Evolutionary conservation across 305 asterid genomes (phyloP).

Genomic region (Petunia hybrid): DNA sequence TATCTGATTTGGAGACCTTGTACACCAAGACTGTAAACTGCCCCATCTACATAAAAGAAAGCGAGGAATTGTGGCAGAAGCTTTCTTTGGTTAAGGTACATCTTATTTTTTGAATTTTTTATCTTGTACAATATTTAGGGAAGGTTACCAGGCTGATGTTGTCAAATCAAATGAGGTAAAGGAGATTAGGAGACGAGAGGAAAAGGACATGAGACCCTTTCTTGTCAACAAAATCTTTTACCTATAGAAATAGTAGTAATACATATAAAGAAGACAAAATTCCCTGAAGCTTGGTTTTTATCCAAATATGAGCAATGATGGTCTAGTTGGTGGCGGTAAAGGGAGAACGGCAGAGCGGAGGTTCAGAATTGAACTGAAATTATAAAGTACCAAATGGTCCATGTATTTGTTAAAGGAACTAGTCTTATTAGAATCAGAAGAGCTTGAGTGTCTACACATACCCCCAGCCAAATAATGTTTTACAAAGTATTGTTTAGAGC

Average conservation of each 20-base stretch:
- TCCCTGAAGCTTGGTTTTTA: constrained; percentile 20
- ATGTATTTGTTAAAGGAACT: no score
- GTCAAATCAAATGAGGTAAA: neutral
- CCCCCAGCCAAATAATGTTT: no score
- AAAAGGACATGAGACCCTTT: neutral
- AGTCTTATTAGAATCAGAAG: no score
- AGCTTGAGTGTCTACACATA: no score
- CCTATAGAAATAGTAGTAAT: neutral
- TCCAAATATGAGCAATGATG: neutral
- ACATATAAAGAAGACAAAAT: constrained; percentile 1
- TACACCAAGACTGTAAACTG: constrained; percentile 55
- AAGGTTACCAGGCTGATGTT: constrained; percentile 1
- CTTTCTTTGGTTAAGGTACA: constrained; percentile 80
- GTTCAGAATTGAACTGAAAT: no score
- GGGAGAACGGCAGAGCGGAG: no score
- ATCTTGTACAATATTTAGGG: constrained; percentile 22
- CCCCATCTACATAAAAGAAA: constrained; percentile 68
- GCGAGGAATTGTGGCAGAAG: constrained; percentile 65
- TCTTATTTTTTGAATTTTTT: neutral
- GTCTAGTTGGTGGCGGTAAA: no score
- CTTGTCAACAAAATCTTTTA: constrained; percentile 5
- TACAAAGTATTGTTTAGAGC: no score
- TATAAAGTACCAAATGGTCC: no score
- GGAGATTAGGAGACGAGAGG: neutral
- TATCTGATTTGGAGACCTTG: constrained; percentile 75